Conservation (phyloP, 345 rosid genomes). For the Microthlaspi erraticum region DNA sequence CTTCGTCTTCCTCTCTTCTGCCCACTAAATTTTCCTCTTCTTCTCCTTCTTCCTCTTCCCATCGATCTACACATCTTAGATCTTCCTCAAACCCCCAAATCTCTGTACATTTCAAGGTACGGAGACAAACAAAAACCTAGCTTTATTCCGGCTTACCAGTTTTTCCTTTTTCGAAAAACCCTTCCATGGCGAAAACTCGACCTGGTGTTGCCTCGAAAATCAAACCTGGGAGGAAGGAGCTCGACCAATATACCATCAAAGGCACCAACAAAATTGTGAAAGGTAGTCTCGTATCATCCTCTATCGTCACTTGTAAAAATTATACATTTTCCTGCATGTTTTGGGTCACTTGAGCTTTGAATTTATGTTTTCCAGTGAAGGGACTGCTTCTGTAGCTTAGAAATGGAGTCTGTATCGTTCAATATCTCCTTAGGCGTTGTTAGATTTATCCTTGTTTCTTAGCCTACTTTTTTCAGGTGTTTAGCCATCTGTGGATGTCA, state of each 20-base stretch:
- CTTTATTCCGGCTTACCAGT: conserved; percentile 14
- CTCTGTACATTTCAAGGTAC: conserved; percentile 35
- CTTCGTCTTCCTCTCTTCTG: conserved; percentile 28
- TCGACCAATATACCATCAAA: conserved; percentile 75
- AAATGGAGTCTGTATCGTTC: conserved; percentile 14
- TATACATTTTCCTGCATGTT: conserved; percentile 18
- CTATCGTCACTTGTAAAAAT: not conserved
- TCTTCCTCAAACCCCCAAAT: conserved; percentile 15
- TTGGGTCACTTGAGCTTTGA: not conserved
- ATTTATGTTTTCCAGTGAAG: not conserved
- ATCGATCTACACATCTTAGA: conserved; percentile 26
- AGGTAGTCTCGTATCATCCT: conserved; percentile 46
- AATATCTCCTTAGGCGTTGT: conserved; percentile 14
- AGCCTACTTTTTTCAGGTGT: not conserved
- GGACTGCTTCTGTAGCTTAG: not conserved
- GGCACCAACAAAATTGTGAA: conserved; percentile 78
- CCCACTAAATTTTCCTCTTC: not conserved
- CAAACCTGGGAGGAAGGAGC: conserved; percentile 73
- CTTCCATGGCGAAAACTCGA: conserved; percentile 51
- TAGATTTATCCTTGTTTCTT: conserved; percentile 6
- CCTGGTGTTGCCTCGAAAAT: conserved; percentile 58
- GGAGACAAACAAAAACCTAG: not conserved
- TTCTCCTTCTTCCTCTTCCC: not conserved
- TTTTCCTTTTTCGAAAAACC: not conserved
- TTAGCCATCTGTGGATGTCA: conserved; percentile 12